Base-by-base conservation (phyloP, 805 yeast species). In the Candida boleticola region DNA sequence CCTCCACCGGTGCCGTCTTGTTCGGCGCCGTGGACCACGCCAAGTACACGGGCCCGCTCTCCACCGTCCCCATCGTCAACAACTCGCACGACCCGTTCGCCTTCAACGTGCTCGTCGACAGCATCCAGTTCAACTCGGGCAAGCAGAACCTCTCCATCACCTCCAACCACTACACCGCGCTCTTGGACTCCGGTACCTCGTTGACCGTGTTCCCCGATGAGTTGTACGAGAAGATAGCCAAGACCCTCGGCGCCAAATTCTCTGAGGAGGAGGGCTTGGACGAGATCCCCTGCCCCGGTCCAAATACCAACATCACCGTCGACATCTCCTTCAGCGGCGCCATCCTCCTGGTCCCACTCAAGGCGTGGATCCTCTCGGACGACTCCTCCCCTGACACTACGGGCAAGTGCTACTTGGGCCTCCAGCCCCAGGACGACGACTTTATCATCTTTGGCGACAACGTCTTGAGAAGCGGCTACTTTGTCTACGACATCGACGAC, bases 401-500 rank as follows among this genome's bases (percentile, higher is more conserved):
- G 6, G 21, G 21, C 13, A 5, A 11, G 21, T 31, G 35, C 35
- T 31, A n/a, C 18, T 31, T 31, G 35, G 35, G 35, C 11, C 10
- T 13, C 10, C 35, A 31, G 16, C 11, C 16, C 4, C 16, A 18
- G 11, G 19, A 11, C 16, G 35, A 17, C 4, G 21, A 18, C 21
- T 31, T 14, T 18, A 31, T 64, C 14, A 69, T 82, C 41, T 64
- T 85, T 30, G 93, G 93, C 9, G 89, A 83, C 55, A 73, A 76
- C 36, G 76, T 85, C 54, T 62, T 85, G 49, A 69, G 86, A 40
- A 72, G 76, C 42, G 82, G 82, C 2, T 84, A 82, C 57, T 71
- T 79, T 21, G 86, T 82, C 13, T 82, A 75, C 59, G 84, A 85
- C 58, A 60, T 82, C 39, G 86, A 80, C 23, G 74, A 74, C 53